Evolutionary conservation across 2,329 filamentous ascomycete species (phyloP).

Genomic region (Talaromyces islandicus): DNA sequence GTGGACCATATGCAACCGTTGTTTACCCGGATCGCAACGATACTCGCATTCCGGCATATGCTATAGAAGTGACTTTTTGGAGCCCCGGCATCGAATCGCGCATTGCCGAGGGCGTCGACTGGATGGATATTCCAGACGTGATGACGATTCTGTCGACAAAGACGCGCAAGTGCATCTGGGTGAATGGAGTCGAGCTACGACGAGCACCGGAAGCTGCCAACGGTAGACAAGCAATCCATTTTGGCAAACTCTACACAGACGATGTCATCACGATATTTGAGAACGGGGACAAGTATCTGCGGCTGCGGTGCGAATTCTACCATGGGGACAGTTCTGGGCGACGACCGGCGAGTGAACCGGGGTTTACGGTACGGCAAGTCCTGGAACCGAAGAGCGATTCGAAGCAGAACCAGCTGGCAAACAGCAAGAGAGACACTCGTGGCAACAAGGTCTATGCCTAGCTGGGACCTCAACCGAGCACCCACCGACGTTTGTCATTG

Average conservation of each 20-base stretch:
- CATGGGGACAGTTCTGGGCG: conserved; percentile 38
- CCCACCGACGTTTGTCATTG: not conserved
- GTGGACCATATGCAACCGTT: conserved; percentile 61
- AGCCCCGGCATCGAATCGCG: conserved; percentile 59
- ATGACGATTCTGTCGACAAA: conserved; percentile 74
- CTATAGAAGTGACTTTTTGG: conserved; percentile 72
- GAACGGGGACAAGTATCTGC: conserved; percentile 31
- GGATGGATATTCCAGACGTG: conserved; percentile 48
- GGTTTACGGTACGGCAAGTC: conserved; percentile 35
- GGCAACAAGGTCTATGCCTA: conserved; percentile 8
- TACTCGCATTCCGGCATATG: conserved; percentile 70
- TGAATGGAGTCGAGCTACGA: conserved; percentile 66
- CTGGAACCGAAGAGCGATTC: conserved; percentile 24
- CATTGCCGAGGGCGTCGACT: conserved; percentile 52
- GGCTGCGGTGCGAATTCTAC: conserved; percentile 41
- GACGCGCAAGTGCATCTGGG: conserved; percentile 65
- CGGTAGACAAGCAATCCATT: conserved; percentile 48
- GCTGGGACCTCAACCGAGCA: not conserved
- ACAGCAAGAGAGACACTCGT: not conserved
- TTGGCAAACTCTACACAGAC: conserved; percentile 65
- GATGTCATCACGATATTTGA: conserved; percentile 72
- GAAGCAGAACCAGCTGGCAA: conserved; percentile 3
- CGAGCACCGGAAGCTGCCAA: conserved; percentile 50
- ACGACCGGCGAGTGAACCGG: conserved; percentile 36
- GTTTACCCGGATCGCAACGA: conserved; percentile 60